Conservation (phyloP, 768 basidiomycete genomes). For the Guyanaporus albipodus region DNA sequence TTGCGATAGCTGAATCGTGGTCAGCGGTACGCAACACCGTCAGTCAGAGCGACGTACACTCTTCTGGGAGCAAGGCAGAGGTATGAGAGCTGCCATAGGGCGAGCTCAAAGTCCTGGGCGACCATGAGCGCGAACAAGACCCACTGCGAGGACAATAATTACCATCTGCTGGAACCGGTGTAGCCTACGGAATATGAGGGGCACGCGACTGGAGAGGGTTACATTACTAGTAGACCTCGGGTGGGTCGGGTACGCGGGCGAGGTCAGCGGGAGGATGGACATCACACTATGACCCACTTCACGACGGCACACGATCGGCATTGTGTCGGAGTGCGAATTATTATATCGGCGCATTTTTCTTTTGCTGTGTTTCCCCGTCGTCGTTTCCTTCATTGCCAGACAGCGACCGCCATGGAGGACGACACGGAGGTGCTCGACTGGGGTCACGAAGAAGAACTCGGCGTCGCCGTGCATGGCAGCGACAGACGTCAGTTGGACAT, state of each 20-base stretch:
- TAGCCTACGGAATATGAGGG: conserved; percentile 75
- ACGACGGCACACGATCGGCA: conserved; percentile 21
- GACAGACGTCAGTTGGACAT: conserved; percentile 29
- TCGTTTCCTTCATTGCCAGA: conserved; percentile 12
- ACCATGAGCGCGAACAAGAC: neutral
- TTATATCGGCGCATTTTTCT: conserved; percentile 14
- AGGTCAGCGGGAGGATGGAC: conserved; percentile 33
- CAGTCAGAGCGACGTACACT: conserved; percentile 56
- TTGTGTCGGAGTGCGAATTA: conserved; percentile 12
- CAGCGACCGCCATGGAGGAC: conserved; percentile 49
- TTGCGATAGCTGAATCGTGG: conserved; percentile 69
- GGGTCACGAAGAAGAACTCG: conserved; percentile 50
- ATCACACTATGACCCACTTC: conserved; percentile 12
- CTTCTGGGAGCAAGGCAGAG: conserved; percentile 86
- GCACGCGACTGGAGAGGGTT: conserved; percentile 52
- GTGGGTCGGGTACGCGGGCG: conserved; percentile 24
- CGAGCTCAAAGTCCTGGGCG: conserved; percentile 89
- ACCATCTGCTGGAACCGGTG: conserved; percentile 89
- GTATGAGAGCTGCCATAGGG: conserved; percentile 94
- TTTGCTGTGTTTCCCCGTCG: conserved; percentile 5
- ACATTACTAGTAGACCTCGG: conserved; percentile 8
- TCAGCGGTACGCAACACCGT: conserved; percentile 8
- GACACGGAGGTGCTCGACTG: conserved; percentile 71
- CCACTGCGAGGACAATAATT: conserved; percentile 16
- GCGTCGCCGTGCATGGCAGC: conserved; percentile 40